Evolutionary conservation across 2,329 filamentous ascomycete species (phyloP).

Genomic region (Calonectria hongkongensis): DNA sequence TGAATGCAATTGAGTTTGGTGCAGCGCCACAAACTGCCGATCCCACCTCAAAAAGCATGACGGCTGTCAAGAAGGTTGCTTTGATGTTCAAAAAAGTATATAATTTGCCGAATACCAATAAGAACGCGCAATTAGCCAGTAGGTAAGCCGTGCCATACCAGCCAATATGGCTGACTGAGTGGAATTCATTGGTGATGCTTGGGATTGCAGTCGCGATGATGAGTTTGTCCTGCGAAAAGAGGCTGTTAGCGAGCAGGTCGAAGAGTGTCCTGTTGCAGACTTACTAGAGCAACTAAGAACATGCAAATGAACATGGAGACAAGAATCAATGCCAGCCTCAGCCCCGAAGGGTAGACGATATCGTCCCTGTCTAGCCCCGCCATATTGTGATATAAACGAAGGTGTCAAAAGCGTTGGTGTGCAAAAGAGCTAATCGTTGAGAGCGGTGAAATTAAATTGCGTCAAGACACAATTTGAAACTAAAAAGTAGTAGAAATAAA

Average conservation of each 20-base stretch:
- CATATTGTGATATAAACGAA: neutral
- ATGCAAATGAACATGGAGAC: constrained; percentile 22
- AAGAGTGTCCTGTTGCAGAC: neutral
- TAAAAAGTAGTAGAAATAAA: neutral
- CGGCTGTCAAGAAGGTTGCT: constrained; percentile 63
- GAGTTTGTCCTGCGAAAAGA: constrained; percentile 50
- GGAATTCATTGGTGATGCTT: constrained; percentile 67
- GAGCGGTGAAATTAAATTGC: neutral
- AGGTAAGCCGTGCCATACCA: constrained; percentile 73
- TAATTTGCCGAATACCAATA: constrained; percentile 61
- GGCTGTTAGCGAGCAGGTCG: neutral
- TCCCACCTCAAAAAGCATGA: constrained; percentile 70
- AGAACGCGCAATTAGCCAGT: constrained; percentile 58
- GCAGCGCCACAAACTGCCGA: constrained; percentile 38
- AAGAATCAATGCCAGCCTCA: neutral
- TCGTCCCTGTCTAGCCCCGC: neutral
- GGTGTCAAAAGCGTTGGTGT: neutral
- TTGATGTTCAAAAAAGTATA: constrained; percentile 56
- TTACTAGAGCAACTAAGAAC: constrained; percentile 10
- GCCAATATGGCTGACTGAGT: constrained; percentile 65
- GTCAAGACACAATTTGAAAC: neutral
- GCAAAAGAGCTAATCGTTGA: neutral
- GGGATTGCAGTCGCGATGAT: constrained; percentile 71
- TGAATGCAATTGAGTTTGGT: constrained; percentile 28
- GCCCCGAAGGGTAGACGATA: constrained; percentile 9